Evolutionary conservation across 1,139 yeast genomes (phyloP), one percentile per base, ranked within the genome.

Genomic region (Pneumocystis oryctolagi): DNA sequence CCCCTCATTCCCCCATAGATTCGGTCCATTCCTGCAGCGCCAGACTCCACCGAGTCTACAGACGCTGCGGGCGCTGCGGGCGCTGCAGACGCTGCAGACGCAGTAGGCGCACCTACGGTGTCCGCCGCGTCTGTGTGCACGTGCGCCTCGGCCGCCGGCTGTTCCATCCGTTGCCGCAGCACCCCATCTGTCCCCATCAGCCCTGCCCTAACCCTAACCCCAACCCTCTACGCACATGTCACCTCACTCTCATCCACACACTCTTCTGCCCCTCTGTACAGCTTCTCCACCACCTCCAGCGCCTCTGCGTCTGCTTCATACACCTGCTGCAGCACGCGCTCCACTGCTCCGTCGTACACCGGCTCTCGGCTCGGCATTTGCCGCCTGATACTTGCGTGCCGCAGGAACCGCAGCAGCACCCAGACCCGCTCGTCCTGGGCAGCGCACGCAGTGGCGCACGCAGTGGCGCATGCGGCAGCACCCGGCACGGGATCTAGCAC

Each of bases 311-410:
- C 74, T 16, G 76, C 77, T 14, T 64, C 63, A 62, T 74, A 74
- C 12, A 74, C 69, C 59, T 64, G 61, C 55, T 69, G 70, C 61
- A 74, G 67, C 62, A 74, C 65, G 34, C 65, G 66, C 64, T 74
- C 76, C 39, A 75, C 67, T 4, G 74, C 75, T 18, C 65, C 65
- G 5, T 69, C 69, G 30, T 62, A 67, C 4, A 66, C 64, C 6
- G 67, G 64, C 56, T 69, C 69, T 6, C 59, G 55, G 34, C 67
- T 67, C 14, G 68, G 69, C 30, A 68, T 63, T 60, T 70, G 70
- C 3, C 75, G 70, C 67, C 72, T 72, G 67, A 71, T 67, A 34
- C 76, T 71, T 5, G 75, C 76, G n/a, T 72, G 70, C 40, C 75
- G 69, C 60, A 74, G 64, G 63, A 74, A 73, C 66, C 71, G 69